Conservation (phyloP, 371 early-diverging fungal species). For the Mortierella sp. region DNA sequence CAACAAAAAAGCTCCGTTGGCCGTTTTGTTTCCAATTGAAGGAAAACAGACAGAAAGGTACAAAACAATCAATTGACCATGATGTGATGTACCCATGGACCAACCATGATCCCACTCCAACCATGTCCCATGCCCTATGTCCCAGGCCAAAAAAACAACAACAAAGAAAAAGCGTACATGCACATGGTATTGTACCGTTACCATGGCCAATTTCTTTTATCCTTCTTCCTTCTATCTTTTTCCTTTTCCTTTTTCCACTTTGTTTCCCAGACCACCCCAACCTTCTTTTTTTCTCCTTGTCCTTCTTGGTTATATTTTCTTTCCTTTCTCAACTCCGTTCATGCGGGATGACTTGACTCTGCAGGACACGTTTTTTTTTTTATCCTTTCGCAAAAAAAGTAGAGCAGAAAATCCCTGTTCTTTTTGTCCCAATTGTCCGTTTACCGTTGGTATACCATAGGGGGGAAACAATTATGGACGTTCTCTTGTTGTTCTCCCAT, state of each 20-base stretch:
- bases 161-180: not conserved
- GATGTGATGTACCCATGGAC: not conserved
- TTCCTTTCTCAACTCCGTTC: not conserved
- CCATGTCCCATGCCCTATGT: not conserved
- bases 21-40: constrained; percentile 1
- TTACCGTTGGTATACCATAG: not conserved
- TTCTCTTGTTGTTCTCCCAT: not conserved
- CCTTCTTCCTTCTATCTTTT: not conserved
- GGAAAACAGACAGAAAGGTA: not conserved
- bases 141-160: not conserved
- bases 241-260: not conserved
- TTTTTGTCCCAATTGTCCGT: not conserved
- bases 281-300: not conserved
- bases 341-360: constrained; percentile 12
- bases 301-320: not conserved
- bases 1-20: not conserved
- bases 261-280: not conserved
- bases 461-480: not conserved
- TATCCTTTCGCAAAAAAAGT: not conserved
- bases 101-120: not conserved
- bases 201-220: not conserved
- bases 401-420: not conserved
- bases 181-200: no score
- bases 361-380: constrained; percentile 14
- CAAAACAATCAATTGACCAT: not conserved